Conservation (phyloP, 176 grass and related monocot genomes). For the Oryza australiensis region DNA sequence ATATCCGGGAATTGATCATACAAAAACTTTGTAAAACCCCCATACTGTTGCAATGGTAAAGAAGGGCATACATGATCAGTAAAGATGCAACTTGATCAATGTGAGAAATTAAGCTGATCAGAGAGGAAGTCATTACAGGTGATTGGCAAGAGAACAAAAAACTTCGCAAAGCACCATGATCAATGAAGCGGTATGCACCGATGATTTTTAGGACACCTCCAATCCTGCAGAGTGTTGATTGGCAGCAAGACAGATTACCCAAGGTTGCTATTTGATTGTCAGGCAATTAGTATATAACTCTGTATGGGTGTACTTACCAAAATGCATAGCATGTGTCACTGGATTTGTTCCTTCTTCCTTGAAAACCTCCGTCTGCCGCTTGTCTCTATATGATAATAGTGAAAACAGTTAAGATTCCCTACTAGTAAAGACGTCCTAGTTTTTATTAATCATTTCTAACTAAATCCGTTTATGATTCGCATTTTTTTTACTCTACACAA, state of each 20-base stretch:
- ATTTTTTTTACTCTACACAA: background rate
- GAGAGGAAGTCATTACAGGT: conserved; percentile 38
- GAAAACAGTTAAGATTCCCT: conserved; percentile 5
- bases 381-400: conserved; percentile 53
- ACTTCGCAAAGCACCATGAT: conserved; percentile 45
- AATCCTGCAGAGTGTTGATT: conserved; percentile 50
- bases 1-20: conserved; percentile 48
- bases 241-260: conserved; percentile 7
- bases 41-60: conserved; percentile 46
- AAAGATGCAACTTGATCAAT: background rate
- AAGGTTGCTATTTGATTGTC: background rate
- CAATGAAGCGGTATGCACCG: conserved; percentile 55
- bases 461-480: background rate
- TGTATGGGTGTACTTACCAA: conserved; percentile 46
- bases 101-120: background rate
- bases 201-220: conserved; percentile 86
- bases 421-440: background rate
- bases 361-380: conserved; percentile 70
- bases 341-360: conserved; percentile 79
- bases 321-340: conserved; percentile 97
- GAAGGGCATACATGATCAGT: background rate
- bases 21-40: conserved; percentile 77
- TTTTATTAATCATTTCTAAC: background rate
- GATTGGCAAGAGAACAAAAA: conserved; percentile 91
- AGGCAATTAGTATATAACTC: background rate